These are phyloP conservation scores for Orbilia blumenaviensis DNA, from an alignment of 2,329 filamentous ascomycete genomes.

Conservation along the genomic window DNA sequence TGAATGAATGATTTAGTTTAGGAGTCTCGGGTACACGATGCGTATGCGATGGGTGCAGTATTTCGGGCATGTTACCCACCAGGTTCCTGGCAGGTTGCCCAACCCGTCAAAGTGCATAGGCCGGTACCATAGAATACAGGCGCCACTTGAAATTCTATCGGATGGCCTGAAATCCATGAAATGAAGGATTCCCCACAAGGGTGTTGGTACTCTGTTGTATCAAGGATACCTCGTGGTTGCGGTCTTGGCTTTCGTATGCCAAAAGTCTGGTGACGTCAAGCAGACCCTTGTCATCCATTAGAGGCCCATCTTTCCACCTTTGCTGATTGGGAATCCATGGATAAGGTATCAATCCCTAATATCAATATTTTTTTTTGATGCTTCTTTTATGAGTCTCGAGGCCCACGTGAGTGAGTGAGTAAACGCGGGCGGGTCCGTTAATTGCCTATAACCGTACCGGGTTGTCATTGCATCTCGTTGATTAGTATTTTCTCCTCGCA, in stretches of 20 bases:
- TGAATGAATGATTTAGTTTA: background rate
- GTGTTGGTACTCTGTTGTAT: background rate
- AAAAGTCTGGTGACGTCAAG: constrained; percentile 37
- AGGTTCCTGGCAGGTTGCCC: background rate
- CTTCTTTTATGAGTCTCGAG: too few species aligned
- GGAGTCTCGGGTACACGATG: constrained; percentile 6
- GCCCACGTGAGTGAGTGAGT: too few species aligned
- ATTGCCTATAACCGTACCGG: too few species aligned
- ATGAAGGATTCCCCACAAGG: background rate
- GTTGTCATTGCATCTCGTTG: too few species aligned
- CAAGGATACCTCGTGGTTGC: background rate
- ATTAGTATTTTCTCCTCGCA: too few species aligned
- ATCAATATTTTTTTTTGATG: too few species aligned
- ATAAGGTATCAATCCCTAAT: too few species aligned
- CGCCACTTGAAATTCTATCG: too few species aligned
- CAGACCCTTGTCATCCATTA: too few species aligned
- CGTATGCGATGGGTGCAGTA: background rate
- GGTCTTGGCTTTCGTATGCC: constrained; percentile 46
- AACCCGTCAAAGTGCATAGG: background rate
- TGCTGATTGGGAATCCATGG: too few species aligned
- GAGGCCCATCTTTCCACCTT: too few species aligned
- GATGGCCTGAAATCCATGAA: background rate
- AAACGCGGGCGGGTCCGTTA: too few species aligned
- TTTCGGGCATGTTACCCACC: background rate
- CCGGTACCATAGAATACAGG: constrained; percentile 10